Conservation (phyloP, 805 yeast species). For the Dipodascus geniculatus region DNA sequence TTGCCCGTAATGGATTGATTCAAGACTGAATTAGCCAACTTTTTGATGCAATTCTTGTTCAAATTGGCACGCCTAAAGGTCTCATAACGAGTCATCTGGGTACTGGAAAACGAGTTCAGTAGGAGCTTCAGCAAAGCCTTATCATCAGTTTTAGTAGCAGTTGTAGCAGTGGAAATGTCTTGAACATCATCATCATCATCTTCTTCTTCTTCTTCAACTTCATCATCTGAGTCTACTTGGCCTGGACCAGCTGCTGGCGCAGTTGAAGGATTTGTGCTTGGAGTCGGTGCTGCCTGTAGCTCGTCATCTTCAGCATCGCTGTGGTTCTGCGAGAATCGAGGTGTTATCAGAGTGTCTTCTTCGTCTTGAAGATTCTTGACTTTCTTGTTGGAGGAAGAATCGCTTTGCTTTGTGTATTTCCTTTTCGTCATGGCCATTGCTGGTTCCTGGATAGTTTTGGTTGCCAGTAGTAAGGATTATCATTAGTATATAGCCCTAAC, state of each 20-base stretch:
- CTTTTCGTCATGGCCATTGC: not conserved
- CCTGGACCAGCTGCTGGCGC: not conserved
- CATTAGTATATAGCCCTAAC: not conserved
- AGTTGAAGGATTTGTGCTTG: not conserved
- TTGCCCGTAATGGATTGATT: slow-evolving; percentile 74
- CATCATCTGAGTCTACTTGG: not conserved
- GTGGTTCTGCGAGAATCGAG: not conserved
- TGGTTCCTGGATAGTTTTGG: too few species aligned
- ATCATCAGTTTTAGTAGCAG: not conserved
- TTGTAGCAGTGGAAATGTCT: not conserved
- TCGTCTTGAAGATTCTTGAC: slow-evolving; percentile 11
- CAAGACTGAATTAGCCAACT: slow-evolving; percentile 63
- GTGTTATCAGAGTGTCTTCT: slow-evolving; percentile 4
- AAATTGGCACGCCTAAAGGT: slow-evolving; percentile 70
- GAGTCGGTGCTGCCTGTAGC: not conserved
- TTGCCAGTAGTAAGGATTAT: too few species aligned
- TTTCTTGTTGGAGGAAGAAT: not conserved
- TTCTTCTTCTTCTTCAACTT: slow-evolving; percentile 4
- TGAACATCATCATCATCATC: slow-evolving; percentile 8
- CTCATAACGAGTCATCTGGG: slow-evolving; percentile 80
- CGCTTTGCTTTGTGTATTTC: not conserved
- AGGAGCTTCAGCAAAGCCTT: slow-evolving; percentile 34
- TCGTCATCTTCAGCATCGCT: not conserved
- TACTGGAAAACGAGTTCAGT: slow-evolving; percentile 62
- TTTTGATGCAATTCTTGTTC: slow-evolving; percentile 64